Evolutionary conservation across 169 alveolate genomes (phyloP), one percentile per base, ranked within the genome.

Genomic region (Plasmodium relictum): DNA sequence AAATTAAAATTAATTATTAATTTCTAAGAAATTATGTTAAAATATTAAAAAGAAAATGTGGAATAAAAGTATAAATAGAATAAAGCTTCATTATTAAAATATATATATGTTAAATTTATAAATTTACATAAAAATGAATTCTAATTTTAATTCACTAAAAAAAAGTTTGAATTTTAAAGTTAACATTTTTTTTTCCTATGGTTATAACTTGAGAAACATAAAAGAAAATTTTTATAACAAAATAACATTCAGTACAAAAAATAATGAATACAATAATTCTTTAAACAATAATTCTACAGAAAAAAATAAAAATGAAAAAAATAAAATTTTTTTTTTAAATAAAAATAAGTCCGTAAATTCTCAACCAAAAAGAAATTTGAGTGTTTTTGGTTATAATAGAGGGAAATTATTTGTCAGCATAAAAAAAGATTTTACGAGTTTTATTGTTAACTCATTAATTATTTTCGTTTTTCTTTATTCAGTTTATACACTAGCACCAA

Each of bases 381-480:
- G 90, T 58, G 90, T 80, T 44, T 80, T 80, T 68, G 90, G 90
- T 12, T 68, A 80, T 61, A 80, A 80, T 26, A 80, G 90, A 65
- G 90, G 90, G 66, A 80, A 66, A 56, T 45, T 80, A n/a, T 80
- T 80, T 61, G 83, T 80, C 37, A 80, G 90, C 62, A 80, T 80
- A 41, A 80, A 80, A 71, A 80, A 80, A 56, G 90, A 80, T 70
- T 80, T 80, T 68, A 80, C 78, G n/a, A 80, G 90, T 48, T 80
- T 80, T 80, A 73, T 66, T 42, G 90, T 80, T 24, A 80, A 80
- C 44, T 66, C 90, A 31, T 80, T 80, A 80, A 80, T 80, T 44
- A 80, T 80, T 24, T 80, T 56, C 24, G 90, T 80, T 70, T 80
- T 80, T 39, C 80, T 80, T 14, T 80, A 80, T 44, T 80, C 90